phyloP scores from a whole-genome alignment of 1,139 yeast genomes.

The Protomyces pachydermus region DNA sequence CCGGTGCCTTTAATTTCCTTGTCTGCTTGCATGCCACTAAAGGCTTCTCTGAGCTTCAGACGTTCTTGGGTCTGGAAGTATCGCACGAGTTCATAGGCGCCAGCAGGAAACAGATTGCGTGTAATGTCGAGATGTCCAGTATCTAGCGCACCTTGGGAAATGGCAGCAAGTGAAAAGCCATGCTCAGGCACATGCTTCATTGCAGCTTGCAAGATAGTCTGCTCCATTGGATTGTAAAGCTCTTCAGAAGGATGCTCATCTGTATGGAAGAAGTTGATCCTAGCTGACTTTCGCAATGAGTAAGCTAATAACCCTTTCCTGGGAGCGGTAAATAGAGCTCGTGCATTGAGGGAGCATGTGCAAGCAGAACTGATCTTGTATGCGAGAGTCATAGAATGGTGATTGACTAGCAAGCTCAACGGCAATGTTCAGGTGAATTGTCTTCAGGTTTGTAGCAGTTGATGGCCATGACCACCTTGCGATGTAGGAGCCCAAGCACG shows the following conservation, averaged over 20 bases:
- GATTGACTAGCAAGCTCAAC: too few relatives aligned
- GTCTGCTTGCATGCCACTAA: conserved; percentile 34
- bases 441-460: too few relatives aligned
- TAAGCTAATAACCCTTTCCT: too few relatives aligned
- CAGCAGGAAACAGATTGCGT: conserved; percentile 54
- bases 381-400: too few relatives aligned
- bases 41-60: conserved; percentile 35
- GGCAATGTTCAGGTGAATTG: too few relatives aligned
- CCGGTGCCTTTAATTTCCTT: conserved; percentile 37
- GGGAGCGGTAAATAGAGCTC: too few relatives aligned
- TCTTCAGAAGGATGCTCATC: conserved; percentile 35
- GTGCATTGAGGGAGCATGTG: too few relatives aligned
- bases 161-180: conserved; percentile 64
- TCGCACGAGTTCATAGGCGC: conserved; percentile 58
- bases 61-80: conserved; percentile 58
- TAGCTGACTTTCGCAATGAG: not conserved
- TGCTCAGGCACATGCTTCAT: conserved; percentile 55
- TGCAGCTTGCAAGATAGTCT: conserved; percentile 47
- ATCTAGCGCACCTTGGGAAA: conserved; percentile 58
- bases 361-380: too few relatives aligned
- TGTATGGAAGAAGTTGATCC: conserved; percentile 35
- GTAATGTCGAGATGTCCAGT: conserved; percentile 64
- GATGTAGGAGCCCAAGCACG: too few relatives aligned
- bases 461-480: too few relatives aligned
- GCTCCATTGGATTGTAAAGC: conserved; percentile 39